Evolutionary conservation across 2,329 filamentous ascomycete genomes (phyloP).

Genomic region (Hirsutella minnesotensis): DNA sequence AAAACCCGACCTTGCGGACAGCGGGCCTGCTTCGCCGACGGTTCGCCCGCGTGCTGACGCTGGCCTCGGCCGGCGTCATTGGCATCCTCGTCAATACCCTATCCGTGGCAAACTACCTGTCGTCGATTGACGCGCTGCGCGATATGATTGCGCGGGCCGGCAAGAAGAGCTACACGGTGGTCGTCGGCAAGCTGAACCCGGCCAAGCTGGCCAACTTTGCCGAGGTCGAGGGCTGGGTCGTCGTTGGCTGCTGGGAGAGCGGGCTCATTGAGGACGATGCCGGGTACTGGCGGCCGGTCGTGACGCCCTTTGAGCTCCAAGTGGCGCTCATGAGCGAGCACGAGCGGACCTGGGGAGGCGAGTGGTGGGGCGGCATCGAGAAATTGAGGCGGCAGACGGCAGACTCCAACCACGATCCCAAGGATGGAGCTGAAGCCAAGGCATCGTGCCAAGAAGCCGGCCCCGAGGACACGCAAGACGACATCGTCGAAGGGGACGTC

Average conservation of each 20-base stretch:
- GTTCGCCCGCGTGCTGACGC: conserved; percentile 73
- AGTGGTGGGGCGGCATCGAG: conserved; percentile 83
- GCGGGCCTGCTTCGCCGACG: conserved; percentile 60
- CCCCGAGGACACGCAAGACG: conserved; percentile 20
- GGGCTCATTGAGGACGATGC: conserved; percentile 73
- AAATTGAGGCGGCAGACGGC: conserved; percentile 36
- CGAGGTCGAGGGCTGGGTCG: conserved; percentile 92
- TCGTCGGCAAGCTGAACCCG: conserved; percentile 91
- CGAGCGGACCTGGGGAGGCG: conserved; percentile 70
- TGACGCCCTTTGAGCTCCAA: conserved; percentile 89
- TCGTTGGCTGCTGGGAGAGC: conserved; percentile 97
- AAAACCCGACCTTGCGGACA: conserved; percentile 31
- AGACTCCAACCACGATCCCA: conserved; percentile 14
- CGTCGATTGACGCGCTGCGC: conserved; percentile 64
- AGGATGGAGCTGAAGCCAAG: conserved; percentile 8
- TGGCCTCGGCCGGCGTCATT: conserved; percentile 72
- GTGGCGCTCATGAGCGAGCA: conserved; percentile 65
- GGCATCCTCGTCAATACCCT: conserved; percentile 95
- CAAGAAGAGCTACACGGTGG: conserved; percentile 93
- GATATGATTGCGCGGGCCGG: conserved; percentile 63
- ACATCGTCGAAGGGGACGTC: conserved; percentile 43
- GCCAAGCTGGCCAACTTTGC: conserved; percentile 95
- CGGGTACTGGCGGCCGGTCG: conserved; percentile 76
- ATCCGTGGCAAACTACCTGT: conserved; percentile 80
- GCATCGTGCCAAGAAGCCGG: conserved; percentile 8